Evolutionary conservation across 768 basidiomycete species (phyloP).

Genomic region (Boletus vinaceobasis): DNA sequence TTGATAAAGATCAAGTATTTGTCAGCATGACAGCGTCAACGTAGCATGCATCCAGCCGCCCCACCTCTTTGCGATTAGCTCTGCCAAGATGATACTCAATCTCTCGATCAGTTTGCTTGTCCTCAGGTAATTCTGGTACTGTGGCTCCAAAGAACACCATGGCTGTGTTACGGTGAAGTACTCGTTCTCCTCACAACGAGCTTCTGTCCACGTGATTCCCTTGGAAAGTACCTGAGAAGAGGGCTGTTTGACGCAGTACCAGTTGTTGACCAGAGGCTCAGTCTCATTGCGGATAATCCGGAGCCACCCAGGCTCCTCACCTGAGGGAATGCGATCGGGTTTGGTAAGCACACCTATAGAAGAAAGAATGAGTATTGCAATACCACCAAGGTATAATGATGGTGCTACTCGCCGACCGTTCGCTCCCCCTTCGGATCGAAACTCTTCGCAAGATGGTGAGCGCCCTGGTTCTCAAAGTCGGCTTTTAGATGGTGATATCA

Average conservation of each 20-base stretch:
- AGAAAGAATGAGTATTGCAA: background rate
- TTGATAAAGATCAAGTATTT: background rate
- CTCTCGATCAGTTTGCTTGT: background rate
- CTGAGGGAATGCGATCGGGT: background rate
- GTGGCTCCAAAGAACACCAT: background rate
- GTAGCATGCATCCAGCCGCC: background rate
- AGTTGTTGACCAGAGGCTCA: background rate
- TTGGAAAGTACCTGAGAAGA: background rate
- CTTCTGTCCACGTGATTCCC: background rate
- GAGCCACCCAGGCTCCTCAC: too few species aligned
- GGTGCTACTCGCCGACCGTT: background rate
- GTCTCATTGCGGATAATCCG: too few species aligned
- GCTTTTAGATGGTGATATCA: background rate
- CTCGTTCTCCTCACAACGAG: background rate
- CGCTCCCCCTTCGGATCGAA: background rate
- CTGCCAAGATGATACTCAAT: background rate
- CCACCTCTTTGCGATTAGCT: background rate
- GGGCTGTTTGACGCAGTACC: background rate
- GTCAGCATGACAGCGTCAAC: background rate
- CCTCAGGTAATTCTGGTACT: background rate
- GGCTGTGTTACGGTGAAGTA: background rate
- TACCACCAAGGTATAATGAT: too few species aligned
- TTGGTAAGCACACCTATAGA: background rate
- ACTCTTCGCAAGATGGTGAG: background rate
- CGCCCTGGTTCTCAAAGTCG: background rate